Evolutionary conservation across 257 asterid genomes (phyloP).

Genomic region (Dorcoceras hygrometricum): DNA sequence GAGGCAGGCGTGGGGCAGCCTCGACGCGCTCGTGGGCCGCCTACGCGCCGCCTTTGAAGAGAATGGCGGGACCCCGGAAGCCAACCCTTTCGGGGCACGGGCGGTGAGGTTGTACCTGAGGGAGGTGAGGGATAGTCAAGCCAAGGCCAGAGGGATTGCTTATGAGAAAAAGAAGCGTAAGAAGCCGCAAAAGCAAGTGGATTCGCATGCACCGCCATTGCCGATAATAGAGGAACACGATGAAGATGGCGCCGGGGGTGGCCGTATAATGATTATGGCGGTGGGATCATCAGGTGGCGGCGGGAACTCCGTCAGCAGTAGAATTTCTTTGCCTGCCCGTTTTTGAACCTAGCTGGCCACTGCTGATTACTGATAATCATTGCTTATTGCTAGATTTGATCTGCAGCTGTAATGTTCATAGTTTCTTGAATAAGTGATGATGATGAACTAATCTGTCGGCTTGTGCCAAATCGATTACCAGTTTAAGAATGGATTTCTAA

Average conservation of each 20-base stretch:
- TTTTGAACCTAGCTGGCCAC: not conserved
- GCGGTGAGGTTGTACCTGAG: conserved; percentile 53
- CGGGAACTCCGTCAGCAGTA: not conserved
- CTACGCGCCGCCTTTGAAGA: conserved; percentile 65
- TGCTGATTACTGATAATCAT: not conserved
- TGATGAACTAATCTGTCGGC: not conserved
- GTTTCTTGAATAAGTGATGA: not conserved
- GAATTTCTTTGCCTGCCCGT: not conserved
- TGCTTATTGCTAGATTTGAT: not conserved
- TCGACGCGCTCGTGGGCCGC: conserved; percentile 61
- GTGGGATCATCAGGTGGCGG: not conserved
- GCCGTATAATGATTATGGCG: conserved; percentile 24
- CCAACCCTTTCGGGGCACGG: conserved; percentile 58
- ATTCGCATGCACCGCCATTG: too few species aligned
- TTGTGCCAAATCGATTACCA: not conserved
- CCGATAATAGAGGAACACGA: conserved; percentile 5
- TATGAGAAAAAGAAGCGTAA: conserved; percentile 60
- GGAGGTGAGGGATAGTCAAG: conserved; percentile 61
- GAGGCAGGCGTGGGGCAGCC: conserved; percentile 64
- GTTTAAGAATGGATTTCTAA: not conserved
- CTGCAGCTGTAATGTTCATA: not conserved
- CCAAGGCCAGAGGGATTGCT: conserved; percentile 54
- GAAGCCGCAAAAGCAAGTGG: conserved; percentile 29
- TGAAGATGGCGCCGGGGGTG: not conserved
- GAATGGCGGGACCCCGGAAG: conserved; percentile 54